Conservation (phyloP, 805 yeast genomes). For the Kazachstania bromeliacearum region DNA sequence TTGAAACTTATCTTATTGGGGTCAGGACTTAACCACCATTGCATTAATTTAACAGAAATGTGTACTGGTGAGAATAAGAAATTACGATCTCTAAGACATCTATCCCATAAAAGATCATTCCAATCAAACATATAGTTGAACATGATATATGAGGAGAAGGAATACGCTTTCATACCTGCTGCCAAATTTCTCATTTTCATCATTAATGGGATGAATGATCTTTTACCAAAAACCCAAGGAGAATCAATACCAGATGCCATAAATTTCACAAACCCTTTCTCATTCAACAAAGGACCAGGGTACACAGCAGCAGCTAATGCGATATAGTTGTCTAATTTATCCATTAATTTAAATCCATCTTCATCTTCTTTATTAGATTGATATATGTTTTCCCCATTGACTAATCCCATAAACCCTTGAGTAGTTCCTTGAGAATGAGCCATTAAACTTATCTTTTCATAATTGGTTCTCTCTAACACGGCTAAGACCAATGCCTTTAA, state of each 20-base stretch:
- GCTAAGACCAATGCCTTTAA: constrained; percentile 61
- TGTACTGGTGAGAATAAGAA: constrained; percentile 81
- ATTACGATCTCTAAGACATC: constrained; percentile 54
- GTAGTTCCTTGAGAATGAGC: constrained; percentile 95
- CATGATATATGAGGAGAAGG: constrained; percentile 64
- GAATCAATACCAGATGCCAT: constrained; percentile 44
- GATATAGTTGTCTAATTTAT: constrained; percentile 55
- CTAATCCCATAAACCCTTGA: constrained; percentile 64
- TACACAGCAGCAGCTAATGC: constrained; percentile 88
- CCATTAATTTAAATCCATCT: constrained; percentile 33
- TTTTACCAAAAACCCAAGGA: constrained; percentile 59
- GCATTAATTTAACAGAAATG: constrained; percentile 72
- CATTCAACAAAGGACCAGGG: constrained; percentile 68
- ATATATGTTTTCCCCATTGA: constrained; percentile 32
- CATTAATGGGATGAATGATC: constrained; percentile 72
- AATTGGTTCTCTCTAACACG: constrained; percentile 35
- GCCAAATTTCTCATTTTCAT: constrained; percentile 44
- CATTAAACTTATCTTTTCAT: constrained; percentile 45
- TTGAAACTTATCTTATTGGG: constrained; percentile 35
- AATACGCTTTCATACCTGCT: constrained; percentile 45
- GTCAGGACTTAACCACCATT: constrained; percentile 73
- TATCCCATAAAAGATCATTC: constrained; percentile 74
- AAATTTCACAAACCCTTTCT: constrained; percentile 50
- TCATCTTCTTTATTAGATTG: constrained; percentile 8
- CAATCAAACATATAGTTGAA: constrained; percentile 83